Evolutionary conservation across 495 filamentous ascomycete genomes (phyloP), one percentile per base, ranked within the genome.

Genomic region (Lepraria neglecta): DNA sequence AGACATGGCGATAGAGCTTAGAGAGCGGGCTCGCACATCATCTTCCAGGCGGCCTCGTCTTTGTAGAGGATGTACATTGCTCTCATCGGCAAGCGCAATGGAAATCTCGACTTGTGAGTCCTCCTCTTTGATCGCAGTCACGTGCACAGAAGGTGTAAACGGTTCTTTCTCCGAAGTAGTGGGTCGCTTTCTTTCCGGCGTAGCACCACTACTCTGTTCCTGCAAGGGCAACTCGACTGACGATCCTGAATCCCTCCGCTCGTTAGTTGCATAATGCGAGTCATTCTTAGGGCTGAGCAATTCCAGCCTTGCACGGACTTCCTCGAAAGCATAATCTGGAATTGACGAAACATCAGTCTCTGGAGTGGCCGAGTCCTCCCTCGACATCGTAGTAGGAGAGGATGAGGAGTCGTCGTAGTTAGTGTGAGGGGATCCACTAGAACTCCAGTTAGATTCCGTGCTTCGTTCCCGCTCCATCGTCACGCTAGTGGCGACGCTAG

Each of bases 1-100:
- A n/a, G 63, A 66, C 64, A 66, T 63, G 65, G 71, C 52, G 63
- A 72, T 58, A 70, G 70, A 60, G 60, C 68, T 52, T 62, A 69
- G 35, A 67, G 76, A 61, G 67, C 74, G 7, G 75, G 74, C 58
- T 76, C 78, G 64, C 72, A 78, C 15, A 63, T 71, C 61, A 47
- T 67, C 65, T 30, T 59, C 33, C 9, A 47, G 48, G 42, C 63
- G 60, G 27, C 60, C 63, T 45, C 59, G 63, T 10, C 67, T 67
- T 30, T 58, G 40, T 19, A 59, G 56, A 33, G 57, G 62, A 56
- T 60, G 59, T 5, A 64, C 51, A 31, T 58, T 42, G 28, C 61
- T 42, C 38, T 46, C 43, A 47, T 61, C 64, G 30, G 28, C 58
- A 38, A 64, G 38, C 3, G 38, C 58, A 15, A 67, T 45, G 27